phyloP scores from a whole-genome alignment of 2,329 filamentous ascomycete genomes.

The Colletotrichum sansevieriae region DNA sequence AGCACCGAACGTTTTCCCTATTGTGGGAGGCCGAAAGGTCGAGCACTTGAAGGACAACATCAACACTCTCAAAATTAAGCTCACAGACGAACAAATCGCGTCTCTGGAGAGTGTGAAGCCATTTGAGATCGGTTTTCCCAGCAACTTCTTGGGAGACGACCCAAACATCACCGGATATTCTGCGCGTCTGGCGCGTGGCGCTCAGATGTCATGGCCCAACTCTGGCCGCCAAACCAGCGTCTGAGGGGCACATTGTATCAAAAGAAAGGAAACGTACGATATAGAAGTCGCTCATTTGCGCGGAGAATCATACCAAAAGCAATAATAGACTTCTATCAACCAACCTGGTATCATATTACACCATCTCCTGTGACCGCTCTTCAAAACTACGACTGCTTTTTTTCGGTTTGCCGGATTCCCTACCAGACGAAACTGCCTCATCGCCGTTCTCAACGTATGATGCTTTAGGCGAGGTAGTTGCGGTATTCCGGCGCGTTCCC shows the following conservation, averaged over 20 bases:
- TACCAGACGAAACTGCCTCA: too few species aligned
- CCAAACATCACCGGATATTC: conserved; percentile 41
- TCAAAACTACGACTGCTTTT: too few species aligned
- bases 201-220: conserved; percentile 38
- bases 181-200: conserved; percentile 14
- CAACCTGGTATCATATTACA: too few species aligned
- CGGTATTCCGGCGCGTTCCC: too few species aligned
- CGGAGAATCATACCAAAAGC: background rate
- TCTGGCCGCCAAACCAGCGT: conserved; percentile 25
- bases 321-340: too few species aligned
- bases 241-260: accelerated
- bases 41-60: conserved; percentile 70
- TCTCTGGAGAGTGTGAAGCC: conserved; percentile 65
- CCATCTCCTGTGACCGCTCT: too few species aligned
- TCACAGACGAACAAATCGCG: conserved; percentile 65
- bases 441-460: too few species aligned
- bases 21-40: conserved; percentile 65
- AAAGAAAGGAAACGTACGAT: background rate
- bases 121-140: conserved; percentile 70
- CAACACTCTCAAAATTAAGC: conserved; percentile 62
- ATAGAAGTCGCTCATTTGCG: background rate
- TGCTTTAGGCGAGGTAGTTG: too few species aligned
- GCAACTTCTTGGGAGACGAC: conserved; percentile 54
- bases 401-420: too few species aligned
- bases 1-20: conserved; percentile 65